These are phyloP conservation scores for Trichothecium roseum DNA, from an alignment of 2,329 filamentous ascomycete species.

Conservation along the genomic window DNA sequence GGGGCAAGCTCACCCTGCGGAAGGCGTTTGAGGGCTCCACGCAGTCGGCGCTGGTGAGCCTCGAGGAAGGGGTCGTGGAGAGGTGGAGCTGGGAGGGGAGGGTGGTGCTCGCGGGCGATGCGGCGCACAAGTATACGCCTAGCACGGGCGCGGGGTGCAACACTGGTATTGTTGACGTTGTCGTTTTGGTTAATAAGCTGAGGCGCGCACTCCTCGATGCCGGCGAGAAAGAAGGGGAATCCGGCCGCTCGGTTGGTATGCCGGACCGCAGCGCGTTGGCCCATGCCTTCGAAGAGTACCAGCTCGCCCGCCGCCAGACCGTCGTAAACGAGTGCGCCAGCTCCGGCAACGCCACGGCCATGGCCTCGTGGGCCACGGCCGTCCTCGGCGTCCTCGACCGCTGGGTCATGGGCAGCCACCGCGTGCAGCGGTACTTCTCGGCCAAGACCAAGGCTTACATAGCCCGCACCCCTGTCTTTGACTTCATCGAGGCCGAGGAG, in stretches of 20 bases:
- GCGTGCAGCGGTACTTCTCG: constrained; percentile 7
- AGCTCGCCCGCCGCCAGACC: constrained; percentile 1
- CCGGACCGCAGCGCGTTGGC: not conserved
- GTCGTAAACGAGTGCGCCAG: constrained; percentile 2
- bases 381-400: constrained; percentile 7
- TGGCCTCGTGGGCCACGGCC: constrained; percentile 2
- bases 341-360: constrained; percentile 1
- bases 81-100: not conserved
- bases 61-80: constrained; percentile 17
- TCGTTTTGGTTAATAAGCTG: constrained; percentile 13
- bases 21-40: constrained; percentile 14
- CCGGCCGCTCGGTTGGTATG: not conserved
- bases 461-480: constrained; percentile 9
- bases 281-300: constrained; percentile 4
- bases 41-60: constrained; percentile 10
- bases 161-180: constrained; percentile 16
- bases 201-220: constrained; percentile 7
- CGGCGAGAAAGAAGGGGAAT: not conserved
- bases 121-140: constrained; percentile 19
- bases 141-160: constrained; percentile 18
- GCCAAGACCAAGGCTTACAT: constrained; percentile 1
- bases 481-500: constrained; percentile 13
- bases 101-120: constrained; percentile 17
- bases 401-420: constrained; percentile 9
- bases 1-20: constrained; percentile 9